Evolutionary conservation across 768 basidiomycete species (phyloP).

Genomic region (Mycena albidolilacea): DNA sequence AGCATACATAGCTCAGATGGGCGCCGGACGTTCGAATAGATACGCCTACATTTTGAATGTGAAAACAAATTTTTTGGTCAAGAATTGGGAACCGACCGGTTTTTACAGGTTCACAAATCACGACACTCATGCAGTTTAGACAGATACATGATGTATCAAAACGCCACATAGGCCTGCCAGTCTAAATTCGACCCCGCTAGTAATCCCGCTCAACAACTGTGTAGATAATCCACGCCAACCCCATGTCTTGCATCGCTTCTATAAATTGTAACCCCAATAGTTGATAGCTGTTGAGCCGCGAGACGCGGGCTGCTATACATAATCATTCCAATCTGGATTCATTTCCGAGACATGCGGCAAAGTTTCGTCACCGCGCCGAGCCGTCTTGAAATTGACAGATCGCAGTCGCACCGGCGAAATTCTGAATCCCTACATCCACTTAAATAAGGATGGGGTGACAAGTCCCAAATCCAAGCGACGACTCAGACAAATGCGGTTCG

Average conservation of each 20-base stretch:
- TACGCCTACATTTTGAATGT: too few species aligned
- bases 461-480: slow-evolving; percentile 17
- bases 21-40: too few species aligned
- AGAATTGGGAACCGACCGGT: too few species aligned
- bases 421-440: slow-evolving; percentile 4
- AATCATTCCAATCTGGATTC: slow-evolving; percentile 26
- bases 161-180: slow-evolving; percentile 6
- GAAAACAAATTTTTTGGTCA: too few species aligned
- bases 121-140: too few species aligned
- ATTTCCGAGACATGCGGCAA: slow-evolving; percentile 12
- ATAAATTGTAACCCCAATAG: slow-evolving; percentile 11
- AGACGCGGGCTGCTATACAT: slow-evolving; percentile 19
- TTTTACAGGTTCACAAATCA: too few species aligned
- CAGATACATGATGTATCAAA: slow-evolving; percentile 3
- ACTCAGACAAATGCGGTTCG: slow-evolving; percentile 11
- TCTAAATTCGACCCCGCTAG: slow-evolving; percentile 1
- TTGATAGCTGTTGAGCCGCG: slow-evolving; percentile 17
- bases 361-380: not conserved
- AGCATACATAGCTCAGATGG: too few species aligned
- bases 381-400: slow-evolving; percentile 21
- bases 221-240: slow-evolving; percentile 14
- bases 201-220: slow-evolving; percentile 5
- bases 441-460: slow-evolving; percentile 12
- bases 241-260: not conserved
- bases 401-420: slow-evolving; percentile 26